Base-by-base conservation (phyloP, 2,329 filamentous ascomycete genomes). In the Trichoderma guizhouense region DNA sequence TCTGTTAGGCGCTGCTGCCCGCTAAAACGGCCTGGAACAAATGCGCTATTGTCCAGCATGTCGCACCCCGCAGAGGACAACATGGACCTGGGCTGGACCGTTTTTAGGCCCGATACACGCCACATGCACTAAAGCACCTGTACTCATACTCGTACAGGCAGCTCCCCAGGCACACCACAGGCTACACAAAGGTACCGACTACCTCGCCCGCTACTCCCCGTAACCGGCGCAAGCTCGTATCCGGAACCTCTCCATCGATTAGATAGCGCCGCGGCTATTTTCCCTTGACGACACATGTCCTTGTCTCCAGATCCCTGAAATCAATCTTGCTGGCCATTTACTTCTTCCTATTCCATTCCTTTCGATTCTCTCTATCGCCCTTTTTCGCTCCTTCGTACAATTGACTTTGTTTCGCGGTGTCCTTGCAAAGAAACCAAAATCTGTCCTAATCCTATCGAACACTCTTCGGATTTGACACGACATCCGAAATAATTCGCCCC, bases 281-380 rank as follows among this genome's bases (percentile, higher is more conserved):
- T 60, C 60, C 43, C 53, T 75, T 71, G 71, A 73, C 74, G 73
- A 79, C 78, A 80, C 77, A 78, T 79, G 78, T 79, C 78, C 78
- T 77, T 77, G 66, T 69, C 67, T n/a, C 39, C 39, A 26, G 67
- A 78, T 79, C 60, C 68, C 36, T 21, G 76, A 73, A 72, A 43
- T 73, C 36, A 28, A 62, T 34, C 43, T 51, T 28, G 55, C 66
- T 47, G 36, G 26, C 57, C 57, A 24, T 24, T 24, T 58, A 24
- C 43, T 36, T 28, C 21, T 47, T 61, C 51, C 30, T 18, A n/a
- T 39, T 57, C 30, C 64, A 57, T 62, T 69, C 65, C 55, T 36
- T 51, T 62, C 53, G 55, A 24, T 9, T 26, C 3, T 26, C 15
- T 18, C 30, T 18, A 15, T 60, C 30, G 57, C 55, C n/a, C n/a